Evolutionary conservation across 257 asterid species (phyloP).

Genomic region (Plantago elongata): DNA sequence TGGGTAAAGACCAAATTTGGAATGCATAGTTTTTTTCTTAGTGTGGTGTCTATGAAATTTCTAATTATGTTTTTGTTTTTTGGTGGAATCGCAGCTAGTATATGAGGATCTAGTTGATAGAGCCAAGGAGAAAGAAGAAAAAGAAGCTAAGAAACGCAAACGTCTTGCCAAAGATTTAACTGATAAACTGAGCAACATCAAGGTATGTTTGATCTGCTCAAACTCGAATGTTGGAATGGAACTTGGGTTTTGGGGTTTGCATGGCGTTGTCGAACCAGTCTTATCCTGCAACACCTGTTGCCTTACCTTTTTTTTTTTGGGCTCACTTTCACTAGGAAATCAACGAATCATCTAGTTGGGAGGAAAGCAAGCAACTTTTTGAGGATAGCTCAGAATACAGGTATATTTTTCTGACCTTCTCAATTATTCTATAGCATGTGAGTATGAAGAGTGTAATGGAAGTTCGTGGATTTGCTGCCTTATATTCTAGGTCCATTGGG

Average conservation of each 20-base stretch:
- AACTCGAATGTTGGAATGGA: slow-evolving; percentile 11
- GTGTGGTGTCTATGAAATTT: slow-evolving; percentile 3
- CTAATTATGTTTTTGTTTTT: slow-evolving; percentile 7
- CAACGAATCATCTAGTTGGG: slow-evolving; percentile 71
- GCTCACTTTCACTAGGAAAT: slow-evolving; percentile 50
- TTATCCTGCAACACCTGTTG: background rate
- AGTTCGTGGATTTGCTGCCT: background rate
- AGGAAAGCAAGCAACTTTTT: slow-evolving; percentile 67
- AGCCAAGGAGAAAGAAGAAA: slow-evolving; percentile 96
- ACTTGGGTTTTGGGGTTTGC: background rate
- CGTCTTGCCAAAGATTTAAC: slow-evolving; percentile 82
- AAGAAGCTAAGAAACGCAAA: slow-evolving; percentile 84
- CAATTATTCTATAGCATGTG: slow-evolving; percentile 3
- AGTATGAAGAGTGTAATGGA: slow-evolving; percentile 16
- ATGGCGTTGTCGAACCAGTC: background rate
- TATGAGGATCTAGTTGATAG: slow-evolving; percentile 83
- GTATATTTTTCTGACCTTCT: slow-evolving; percentile 32
- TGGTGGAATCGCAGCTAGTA: slow-evolving; percentile 55
- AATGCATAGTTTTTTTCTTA: too few species aligned
- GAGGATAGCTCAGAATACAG: slow-evolving; percentile 88
- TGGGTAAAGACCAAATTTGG: too few species aligned
- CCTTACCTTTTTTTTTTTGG: background rate
- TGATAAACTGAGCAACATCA: slow-evolving; percentile 59
- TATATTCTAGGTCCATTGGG: slow-evolving; percentile 62
- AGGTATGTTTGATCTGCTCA: slow-evolving; percentile 43